Conservation (phyloP, 257 asterid species). For the Marsdenia floribunda region DNA sequence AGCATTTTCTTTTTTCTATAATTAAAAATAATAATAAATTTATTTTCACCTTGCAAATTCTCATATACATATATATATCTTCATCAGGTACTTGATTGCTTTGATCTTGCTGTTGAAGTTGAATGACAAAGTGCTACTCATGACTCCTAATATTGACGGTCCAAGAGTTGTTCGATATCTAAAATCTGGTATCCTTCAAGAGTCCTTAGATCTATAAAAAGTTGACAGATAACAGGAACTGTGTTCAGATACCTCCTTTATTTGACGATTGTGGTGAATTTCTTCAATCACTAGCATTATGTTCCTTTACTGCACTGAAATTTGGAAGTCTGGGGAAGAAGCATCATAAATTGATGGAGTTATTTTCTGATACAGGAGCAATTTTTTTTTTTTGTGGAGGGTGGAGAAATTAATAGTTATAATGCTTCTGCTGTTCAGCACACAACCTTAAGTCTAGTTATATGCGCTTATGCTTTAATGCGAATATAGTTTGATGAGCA, state of each 20-base stretch:
- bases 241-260: not conserved
- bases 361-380: not conserved
- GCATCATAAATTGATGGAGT: not conserved
- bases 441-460: not conserved
- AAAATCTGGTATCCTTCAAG: constrained; percentile 56
- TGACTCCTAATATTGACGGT: constrained; percentile 57
- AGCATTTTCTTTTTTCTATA: not conserved
- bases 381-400: not conserved
- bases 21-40: not conserved
- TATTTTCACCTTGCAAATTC: constrained; percentile 2
- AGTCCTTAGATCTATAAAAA: not conserved
- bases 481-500: not conserved
- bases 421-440: not conserved
- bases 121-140: constrained; percentile 56
- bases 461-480: not conserved
- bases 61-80: not conserved
- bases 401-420: not conserved
- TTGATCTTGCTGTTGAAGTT: constrained; percentile 75
- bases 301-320: not conserved
- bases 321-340: not conserved
- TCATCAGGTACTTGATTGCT: constrained; percentile 73
- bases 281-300: not conserved
- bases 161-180: constrained; percentile 65
- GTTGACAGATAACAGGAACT: not conserved
- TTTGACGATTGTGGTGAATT: not conserved